Evolutionary conservation across 176 grass and related monocot genomes (phyloP), one percentile per base, ranked within the genome.

Genomic region (Triticum turgidum): DNA sequence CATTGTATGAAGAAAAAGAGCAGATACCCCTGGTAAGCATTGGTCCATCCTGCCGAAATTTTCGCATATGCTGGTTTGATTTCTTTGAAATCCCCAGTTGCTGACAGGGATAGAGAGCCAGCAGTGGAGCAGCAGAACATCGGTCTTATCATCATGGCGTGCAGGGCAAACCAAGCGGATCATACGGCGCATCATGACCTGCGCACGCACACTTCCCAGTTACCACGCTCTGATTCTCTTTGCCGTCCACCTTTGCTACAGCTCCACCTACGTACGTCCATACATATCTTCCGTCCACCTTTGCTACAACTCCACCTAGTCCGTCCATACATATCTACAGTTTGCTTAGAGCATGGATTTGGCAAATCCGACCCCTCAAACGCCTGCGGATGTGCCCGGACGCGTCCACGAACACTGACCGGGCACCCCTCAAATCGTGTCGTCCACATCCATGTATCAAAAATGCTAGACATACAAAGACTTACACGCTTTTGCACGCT

Each of bases 151-250:
- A 89, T 84, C 27, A 89, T 89, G 64, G 65, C 66, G 67, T 11
- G 64, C 81, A 77, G 71, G 65, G 18, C 63, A 24, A 82, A 84
- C 42, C 74, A 12, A 89, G 65, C 87, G 75, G 87, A 89, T 89
- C 87, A 89, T 38, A 64, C 86, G 87, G 62, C 51, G 65, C 80
- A 84, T 89, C 52, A 89, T 89, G 81, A 25, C 81, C 73, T 89
- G 73, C 74, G 38, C 17, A n/a, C 51, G 38, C 17, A n/a, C 51
- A n/a, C 51, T 37, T 30, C 17, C 54, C 54, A 58, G 54, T 58
- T 58, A 21, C 54, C 18, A 38, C 47, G 1, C 0, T 73, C 18
- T 52, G 67, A 61, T 56, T 38, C 14, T 75, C 79, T 51, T 73
- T 47, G 22, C 35, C 22, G 44, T 44, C 39, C 7, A 68, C 35